phyloP scores from a whole-genome alignment of 148 eudicot genomes.

The Rheum nobile region DNA sequence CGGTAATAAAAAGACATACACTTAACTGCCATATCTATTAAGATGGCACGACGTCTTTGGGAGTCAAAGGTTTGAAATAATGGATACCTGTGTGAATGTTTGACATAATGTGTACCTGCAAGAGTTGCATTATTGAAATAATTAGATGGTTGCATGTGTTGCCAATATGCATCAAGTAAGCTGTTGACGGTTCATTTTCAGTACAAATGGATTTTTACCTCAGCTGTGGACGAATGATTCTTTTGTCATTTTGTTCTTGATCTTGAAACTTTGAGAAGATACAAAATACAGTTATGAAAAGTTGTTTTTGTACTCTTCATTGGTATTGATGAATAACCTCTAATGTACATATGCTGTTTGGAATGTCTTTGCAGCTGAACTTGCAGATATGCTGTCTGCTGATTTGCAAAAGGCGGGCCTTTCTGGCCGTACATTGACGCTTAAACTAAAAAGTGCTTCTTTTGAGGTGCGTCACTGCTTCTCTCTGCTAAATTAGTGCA shows the following conservation, averaged over 20 bases:
- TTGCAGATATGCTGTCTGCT: constrained; percentile 72
- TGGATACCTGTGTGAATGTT: background rate
- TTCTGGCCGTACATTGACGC: constrained; percentile 71
- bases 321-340: background rate
- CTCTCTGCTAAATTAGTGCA: background rate
- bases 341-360: background rate
- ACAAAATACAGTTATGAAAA: background rate
- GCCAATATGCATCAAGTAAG: background rate
- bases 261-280: background rate
- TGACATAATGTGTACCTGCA: background rate
- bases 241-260: background rate
- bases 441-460: constrained; percentile 74
- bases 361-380: constrained; percentile 56
- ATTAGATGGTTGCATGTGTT: background rate
- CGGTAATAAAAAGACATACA: background rate
- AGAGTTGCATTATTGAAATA: background rate
- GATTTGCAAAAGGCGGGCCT: constrained; percentile 80
- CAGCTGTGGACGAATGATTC: background rate
- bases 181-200: background rate
- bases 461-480: constrained; percentile 56
- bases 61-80: background rate
- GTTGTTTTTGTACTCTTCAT: constrained; percentile 1
- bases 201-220: background rate
- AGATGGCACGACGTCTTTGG: background rate
- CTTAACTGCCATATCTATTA: background rate